Evolutionary conservation across 2,329 filamentous ascomycete genomes (phyloP).

Genomic region (Bretziella fagacearum): DNA sequence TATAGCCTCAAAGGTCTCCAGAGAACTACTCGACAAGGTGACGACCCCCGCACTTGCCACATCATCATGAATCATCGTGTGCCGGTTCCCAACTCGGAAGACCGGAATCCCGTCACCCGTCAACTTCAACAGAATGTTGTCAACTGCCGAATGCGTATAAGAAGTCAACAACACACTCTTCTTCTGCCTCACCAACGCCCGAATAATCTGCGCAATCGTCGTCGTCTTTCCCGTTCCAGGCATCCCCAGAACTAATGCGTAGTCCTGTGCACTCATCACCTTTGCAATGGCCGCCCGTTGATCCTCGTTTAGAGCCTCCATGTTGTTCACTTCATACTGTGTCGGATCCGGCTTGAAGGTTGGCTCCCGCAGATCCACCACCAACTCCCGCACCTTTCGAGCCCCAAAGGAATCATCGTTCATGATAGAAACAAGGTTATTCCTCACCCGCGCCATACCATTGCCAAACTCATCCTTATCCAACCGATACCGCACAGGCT

Average conservation of each 20-base stretch:
- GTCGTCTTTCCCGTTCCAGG: slow-evolving; percentile 96
- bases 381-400: slow-evolving; percentile 55
- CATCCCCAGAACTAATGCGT: slow-evolving; percentile 95
- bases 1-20: slow-evolving; percentile 66
- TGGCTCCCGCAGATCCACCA: slow-evolving; percentile 61
- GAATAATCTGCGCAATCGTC: slow-evolving; percentile 93
- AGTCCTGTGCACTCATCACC: slow-evolving; percentile 89
- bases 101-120: slow-evolving; percentile 60
- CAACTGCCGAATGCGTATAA: slow-evolving; percentile 93
- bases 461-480: slow-evolving; percentile 99
- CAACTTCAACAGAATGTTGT: slow-evolving; percentile 93
- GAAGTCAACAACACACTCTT: slow-evolving; percentile 89
- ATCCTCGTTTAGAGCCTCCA: slow-evolving; percentile 62
- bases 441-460: slow-evolving; percentile 85
- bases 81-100: slow-evolving; percentile 65
- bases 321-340: slow-evolving; percentile 42
- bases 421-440: slow-evolving; percentile 90
- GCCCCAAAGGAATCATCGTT: slow-evolving; percentile 56
- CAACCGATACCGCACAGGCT: slow-evolving; percentile 54
- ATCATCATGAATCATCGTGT: slow-evolving; percentile 77
- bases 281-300: slow-evolving; percentile 78
- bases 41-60: slow-evolving; percentile 43
- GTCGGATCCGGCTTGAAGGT: slow-evolving; percentile 52
- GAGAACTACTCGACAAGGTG: slow-evolving; percentile 56
- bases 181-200: slow-evolving; percentile 68